These are phyloP conservation scores for Wickerhamiella nectarea DNA, from an alignment of 805 yeast genomes.

Conservation along the genomic window DNA sequence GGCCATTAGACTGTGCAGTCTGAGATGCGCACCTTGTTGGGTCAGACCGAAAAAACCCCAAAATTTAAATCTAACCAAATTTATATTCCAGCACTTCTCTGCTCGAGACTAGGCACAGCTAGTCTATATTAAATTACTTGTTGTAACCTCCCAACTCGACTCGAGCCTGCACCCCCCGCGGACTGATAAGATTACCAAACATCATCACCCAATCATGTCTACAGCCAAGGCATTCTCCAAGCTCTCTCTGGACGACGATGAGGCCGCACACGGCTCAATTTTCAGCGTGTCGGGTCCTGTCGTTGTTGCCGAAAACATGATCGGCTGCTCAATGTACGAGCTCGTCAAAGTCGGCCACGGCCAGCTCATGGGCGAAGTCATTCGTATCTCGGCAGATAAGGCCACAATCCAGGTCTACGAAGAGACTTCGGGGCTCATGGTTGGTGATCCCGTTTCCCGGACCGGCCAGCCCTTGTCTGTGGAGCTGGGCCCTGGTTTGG, in stretches of 20 bases:
- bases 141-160: no score
- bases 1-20: no score
- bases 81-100: no score
- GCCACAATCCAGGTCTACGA: constrained; percentile 98
- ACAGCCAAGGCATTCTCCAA: constrained; percentile 62
- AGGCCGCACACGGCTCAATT: constrained; percentile 64
- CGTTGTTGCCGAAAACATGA: constrained; percentile 94
- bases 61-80: no score
- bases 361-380: constrained; percentile 93
- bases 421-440: constrained; percentile 98
- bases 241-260: constrained; percentile 65
- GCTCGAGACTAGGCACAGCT: no score
- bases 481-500: constrained; percentile 97
- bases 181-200: background rate
- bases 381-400: constrained; percentile 90
- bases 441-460: constrained; percentile 96
- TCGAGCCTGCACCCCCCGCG: background rate
- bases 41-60: no score
- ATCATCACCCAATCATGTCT: constrained; percentile 9
- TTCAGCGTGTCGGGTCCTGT: constrained; percentile 98
- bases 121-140: no score
- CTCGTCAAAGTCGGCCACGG: constrained; percentile 96
- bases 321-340: constrained; percentile 99
- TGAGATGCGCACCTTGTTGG: no score
- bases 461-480: constrained; percentile 99